Conservation (phyloP, 1,284 basidiomycete species). For the Sphaerobolus stellatus region DNA sequence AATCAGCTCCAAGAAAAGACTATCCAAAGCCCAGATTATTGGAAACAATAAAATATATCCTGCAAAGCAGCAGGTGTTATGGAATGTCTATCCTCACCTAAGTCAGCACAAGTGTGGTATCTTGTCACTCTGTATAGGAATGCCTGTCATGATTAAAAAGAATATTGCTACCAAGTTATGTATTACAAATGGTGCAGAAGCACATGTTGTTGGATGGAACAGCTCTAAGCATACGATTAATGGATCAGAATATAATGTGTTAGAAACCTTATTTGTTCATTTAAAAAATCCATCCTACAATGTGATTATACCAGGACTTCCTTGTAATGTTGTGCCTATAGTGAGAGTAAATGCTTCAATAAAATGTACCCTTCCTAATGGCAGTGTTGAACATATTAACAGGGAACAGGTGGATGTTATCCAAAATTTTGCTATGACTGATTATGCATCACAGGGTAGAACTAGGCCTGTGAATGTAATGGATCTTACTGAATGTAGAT, state of each 20-base stretch:
- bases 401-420: conserved; percentile 35
- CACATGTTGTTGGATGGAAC: not conserved
- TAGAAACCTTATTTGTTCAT: conserved; percentile 39
- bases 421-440: conserved; percentile 44
- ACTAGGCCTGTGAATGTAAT: no score
- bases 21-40: not conserved
- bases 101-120: conserved; percentile 28
- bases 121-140: conserved; percentile 35
- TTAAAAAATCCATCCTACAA: conserved; percentile 29
- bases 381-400: conserved; percentile 21
- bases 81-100: conserved; percentile 24
- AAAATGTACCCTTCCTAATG: conserved; percentile 27
- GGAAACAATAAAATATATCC: conserved; percentile 8
- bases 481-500: no score
- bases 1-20: not conserved
- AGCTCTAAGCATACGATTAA: not conserved
- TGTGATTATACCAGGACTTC: conserved; percentile 34
- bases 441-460: no score
- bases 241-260: conserved; percentile 13
- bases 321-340: conserved; percentile 40
- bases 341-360: conserved; percentile 8
- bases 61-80: conserved; percentile 26
- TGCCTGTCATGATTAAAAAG: conserved; percentile 44
- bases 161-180: no score
- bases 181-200: conserved; percentile 2